Evolutionary conservation across 495 filamentous ascomycete genomes (phyloP).

Genomic region (Penicillium angulare): DNA sequence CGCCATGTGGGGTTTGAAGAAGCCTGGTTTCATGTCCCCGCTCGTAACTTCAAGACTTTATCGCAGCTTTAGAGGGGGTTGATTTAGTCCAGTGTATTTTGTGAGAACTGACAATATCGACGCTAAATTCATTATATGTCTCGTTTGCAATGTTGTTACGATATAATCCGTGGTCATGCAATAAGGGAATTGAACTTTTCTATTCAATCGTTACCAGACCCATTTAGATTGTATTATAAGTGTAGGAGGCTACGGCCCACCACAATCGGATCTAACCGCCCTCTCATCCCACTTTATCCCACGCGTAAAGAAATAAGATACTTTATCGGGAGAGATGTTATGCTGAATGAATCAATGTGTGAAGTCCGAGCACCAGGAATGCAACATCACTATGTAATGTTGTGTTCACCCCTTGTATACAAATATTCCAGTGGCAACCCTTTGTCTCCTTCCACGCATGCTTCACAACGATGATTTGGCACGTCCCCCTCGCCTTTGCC

Average conservation of each 20-base stretch:
- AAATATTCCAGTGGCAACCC: constrained; percentile 2
- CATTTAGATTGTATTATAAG: too few relatives aligned
- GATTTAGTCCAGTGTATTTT: too few relatives aligned
- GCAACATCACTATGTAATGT: constrained; percentile 6
- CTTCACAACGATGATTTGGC: constrained; percentile 13
- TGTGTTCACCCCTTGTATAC: neutral
- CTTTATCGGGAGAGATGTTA: neutral
- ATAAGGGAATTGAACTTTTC: too few relatives aligned
- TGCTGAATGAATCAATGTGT: too few relatives aligned
- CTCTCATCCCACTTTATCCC: neutral
- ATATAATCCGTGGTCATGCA: too few relatives aligned
- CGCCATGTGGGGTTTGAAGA: constrained; percentile 20
- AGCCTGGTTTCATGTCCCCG: constrained; percentile 24
- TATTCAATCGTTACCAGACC: too few relatives aligned
- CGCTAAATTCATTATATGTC: too few relatives aligned
- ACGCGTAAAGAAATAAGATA: neutral
- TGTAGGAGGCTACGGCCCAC: too few relatives aligned
- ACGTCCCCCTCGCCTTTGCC: constrained; percentile 1
- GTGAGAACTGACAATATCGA: too few relatives aligned
- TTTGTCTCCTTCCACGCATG: neutral
- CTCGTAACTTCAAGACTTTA: constrained; percentile 1
- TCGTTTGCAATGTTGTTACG: too few relatives aligned
- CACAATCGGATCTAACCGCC: too few relatives aligned
- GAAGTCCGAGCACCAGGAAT: neutral
- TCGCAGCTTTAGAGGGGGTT: constrained; percentile 15